Evolutionary conservation across 1,139 yeast species (phyloP).

Genomic region (Nematodospora anomalae): DNA sequence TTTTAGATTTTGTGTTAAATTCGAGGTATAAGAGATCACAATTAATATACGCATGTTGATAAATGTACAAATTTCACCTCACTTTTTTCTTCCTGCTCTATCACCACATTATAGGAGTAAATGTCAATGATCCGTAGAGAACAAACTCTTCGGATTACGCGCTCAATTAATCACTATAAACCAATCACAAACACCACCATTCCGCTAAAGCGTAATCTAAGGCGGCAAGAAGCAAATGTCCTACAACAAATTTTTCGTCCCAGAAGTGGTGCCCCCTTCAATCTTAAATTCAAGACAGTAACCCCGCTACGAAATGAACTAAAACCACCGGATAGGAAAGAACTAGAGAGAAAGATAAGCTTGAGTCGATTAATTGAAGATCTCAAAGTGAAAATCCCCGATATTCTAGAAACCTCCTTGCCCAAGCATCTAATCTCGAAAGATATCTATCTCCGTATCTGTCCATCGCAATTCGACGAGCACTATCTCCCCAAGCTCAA

Average conservation of each 20-base stretch:
- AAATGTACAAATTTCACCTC: background rate
- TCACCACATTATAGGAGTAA: background rate
- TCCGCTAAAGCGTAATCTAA: too few species aligned
- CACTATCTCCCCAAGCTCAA: constrained; percentile 58
- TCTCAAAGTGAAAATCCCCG: constrained; percentile 56
- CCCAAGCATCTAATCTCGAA: constrained; percentile 51
- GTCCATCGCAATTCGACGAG: constrained; percentile 57
- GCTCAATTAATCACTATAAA: background rate
- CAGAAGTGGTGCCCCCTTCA: background rate
- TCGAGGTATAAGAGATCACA: too few species aligned
- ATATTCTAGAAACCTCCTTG: constrained; percentile 49
- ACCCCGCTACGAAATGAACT: constrained; percentile 1
- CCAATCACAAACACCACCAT: background rate
- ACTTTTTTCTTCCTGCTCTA: background rate
- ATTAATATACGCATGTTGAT: background rate
- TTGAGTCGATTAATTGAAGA: constrained; percentile 59
- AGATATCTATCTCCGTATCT: constrained; percentile 56
- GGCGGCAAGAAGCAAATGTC: background rate
- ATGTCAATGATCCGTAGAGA: background rate
- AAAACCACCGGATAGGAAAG: constrained; percentile 6
- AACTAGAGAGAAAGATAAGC: constrained; percentile 47
- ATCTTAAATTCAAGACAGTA: background rate
- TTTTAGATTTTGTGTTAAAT: too few species aligned
- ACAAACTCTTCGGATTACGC: background rate
- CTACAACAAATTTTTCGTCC: background rate